Evolutionary conservation across 192 early-diverging fungal genomes (phyloP).

Genomic region (Umbelopsis isabellina): DNA sequence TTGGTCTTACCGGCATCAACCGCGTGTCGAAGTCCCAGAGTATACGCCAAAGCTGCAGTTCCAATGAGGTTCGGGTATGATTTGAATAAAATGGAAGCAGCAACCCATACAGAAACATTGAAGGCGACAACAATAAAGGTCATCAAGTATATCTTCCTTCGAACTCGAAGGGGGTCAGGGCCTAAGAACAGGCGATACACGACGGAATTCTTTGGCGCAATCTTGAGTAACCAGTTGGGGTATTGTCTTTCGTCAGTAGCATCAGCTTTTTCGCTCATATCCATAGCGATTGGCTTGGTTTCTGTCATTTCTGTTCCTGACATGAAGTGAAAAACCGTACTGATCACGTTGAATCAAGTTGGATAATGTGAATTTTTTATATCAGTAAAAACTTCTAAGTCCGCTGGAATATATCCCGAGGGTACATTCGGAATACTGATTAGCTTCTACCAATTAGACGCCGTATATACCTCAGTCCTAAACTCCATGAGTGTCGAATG

Average conservation of each 20-base stretch:
- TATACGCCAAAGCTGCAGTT: constrained; percentile 50
- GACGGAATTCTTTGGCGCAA: constrained; percentile 28
- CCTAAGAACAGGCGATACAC: constrained; percentile 37
- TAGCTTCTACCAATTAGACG: too few relatives aligned
- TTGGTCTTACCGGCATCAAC: constrained; percentile 50
- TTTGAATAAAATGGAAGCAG: constrained; percentile 36
- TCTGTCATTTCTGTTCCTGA: background rate
- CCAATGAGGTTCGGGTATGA: constrained; percentile 48
- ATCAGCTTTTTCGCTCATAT: background rate
- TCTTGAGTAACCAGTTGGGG: background rate
- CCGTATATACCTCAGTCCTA: too few relatives aligned
- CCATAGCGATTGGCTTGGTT: background rate
- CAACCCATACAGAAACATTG: constrained; percentile 51
- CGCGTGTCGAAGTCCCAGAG: constrained; percentile 60
- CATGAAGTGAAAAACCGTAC: background rate
- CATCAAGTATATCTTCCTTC: constrained; percentile 41
- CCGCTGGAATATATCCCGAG: background rate
- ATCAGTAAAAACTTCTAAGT: background rate
- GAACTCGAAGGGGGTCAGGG: constrained; percentile 34
- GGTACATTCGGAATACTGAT: too few relatives aligned
- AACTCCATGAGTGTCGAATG: too few relatives aligned
- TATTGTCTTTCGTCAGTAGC: background rate
- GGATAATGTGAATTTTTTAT: background rate
- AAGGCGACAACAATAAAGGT: constrained; percentile 33
- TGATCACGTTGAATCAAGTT: too few relatives aligned